Conservation (phyloP, 2,329 filamentous ascomycete genomes). For the Nigrograna mackinnonii region DNA sequence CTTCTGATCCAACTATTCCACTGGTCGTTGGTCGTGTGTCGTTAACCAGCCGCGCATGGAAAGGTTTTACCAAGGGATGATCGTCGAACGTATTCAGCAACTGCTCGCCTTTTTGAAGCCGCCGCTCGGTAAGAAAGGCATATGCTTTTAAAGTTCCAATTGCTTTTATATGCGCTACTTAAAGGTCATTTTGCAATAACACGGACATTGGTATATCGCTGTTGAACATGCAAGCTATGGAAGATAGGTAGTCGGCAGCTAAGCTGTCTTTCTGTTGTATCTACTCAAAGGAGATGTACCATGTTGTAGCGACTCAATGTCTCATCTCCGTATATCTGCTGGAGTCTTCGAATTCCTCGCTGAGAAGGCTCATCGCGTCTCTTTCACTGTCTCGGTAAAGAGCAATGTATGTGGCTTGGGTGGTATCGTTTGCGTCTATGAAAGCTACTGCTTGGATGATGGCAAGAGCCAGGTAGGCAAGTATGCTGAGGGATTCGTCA, state of each 20-base stretch:
- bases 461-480: conserved; percentile 32
- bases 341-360: conserved; percentile 38
- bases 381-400: conserved; percentile 19
- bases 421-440: conserved; percentile 3
- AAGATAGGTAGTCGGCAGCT: conserved; percentile 42
- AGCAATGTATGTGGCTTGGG: conserved; percentile 1
- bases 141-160: conserved; percentile 14
- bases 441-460: conserved; percentile 11
- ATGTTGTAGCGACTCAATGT: conserved; percentile 44
- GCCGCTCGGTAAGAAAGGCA: conserved; percentile 8
- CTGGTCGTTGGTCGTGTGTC: neutral
- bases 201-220: conserved; percentile 6
- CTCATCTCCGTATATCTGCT: conserved; percentile 29
- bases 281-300: conserved; percentile 45
- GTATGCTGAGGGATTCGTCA: neutral
- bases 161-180: conserved; percentile 12
- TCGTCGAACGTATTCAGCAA: conserved; percentile 7
- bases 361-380: conserved; percentile 36
- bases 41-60: conserved; percentile 33
- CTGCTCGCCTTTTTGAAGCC: too few species aligned
- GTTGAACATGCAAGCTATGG: conserved; percentile 39
- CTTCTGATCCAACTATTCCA: neutral
- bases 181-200: neutral
- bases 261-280: conserved; percentile 17
- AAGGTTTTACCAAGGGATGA: conserved; percentile 25